Base-by-base conservation (phyloP, 257 asterid genomes). In the Hygrophila difformis region DNA sequence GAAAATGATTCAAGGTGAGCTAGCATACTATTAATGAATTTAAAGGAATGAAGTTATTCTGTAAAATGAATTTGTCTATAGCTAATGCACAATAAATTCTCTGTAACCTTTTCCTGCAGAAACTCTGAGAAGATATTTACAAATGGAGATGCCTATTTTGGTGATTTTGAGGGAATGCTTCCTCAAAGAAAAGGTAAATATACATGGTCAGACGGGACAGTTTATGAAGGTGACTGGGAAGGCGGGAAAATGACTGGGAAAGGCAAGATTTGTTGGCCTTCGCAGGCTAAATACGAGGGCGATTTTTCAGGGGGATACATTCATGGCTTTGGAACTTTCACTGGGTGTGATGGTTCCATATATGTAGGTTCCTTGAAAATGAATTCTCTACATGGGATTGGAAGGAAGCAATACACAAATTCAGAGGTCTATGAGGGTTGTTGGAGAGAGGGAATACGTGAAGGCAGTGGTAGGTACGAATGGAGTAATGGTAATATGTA, bases 211-310 rank as follows among this genome's bases (percentile, higher is more conserved):
- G 77, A 91, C 55, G 94, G 99, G 66, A 76, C 93, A 3, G 37
- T 71, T 57, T 86, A 82, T 55, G 87, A 78, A 54, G 99, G 99
- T 57, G 91, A 81, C 12, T 91, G 96, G 97, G 87, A 60, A 53
- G 77, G 65, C 46, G 99, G 99, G 61, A 86, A 83, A 65, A 80
- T 83, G 93, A 74, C 89, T 2, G 97, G 99, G 41, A 87, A 76
- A 68, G 99, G 99, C 42, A 76, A 69, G 65, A 73, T 91, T 29
- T 16, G 44, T 48, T 91, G 95, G 95, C 70, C 87, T 18, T 72
- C 99, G n/a, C 78, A 72, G 59, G 71, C 82, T 44, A 69, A 66
- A 14, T 91, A 77, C 51, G 99, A 82, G 47, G 99, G 97, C 53
- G 97, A 91, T 44, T 83, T 86, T 53, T 78, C 93, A 28, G 89